These are phyloP conservation scores for Pseudocercospora vitis DNA, from an alignment of 2,329 filamentous ascomycete genomes.

Conservation along the genomic window DNA sequence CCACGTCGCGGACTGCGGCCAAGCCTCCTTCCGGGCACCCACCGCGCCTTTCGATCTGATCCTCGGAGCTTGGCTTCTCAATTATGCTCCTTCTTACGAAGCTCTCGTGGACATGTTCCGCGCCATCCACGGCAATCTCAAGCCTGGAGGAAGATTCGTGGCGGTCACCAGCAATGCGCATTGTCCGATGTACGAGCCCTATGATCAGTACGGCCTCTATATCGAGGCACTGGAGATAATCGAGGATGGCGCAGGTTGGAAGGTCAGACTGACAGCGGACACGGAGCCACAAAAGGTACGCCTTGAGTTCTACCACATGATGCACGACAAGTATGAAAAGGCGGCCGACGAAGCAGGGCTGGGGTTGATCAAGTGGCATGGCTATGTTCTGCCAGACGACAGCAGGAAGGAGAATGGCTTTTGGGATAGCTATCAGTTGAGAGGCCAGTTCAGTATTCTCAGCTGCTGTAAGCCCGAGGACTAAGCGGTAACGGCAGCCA, in stretches of 20 bases:
- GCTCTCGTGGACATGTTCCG: slow-evolving; percentile 16
- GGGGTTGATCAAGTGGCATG: slow-evolving; percentile 14
- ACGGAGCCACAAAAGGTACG: background rate
- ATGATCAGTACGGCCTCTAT: slow-evolving; percentile 1
- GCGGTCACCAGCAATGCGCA: slow-evolving; percentile 6
- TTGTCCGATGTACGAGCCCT: background rate
- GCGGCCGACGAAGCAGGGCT: slow-evolving; percentile 20
- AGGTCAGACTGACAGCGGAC: background rate
- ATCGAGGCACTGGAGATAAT: background rate
- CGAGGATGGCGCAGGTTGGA: background rate
- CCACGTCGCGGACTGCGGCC: background rate
- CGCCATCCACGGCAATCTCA: slow-evolving; percentile 3
- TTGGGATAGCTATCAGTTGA: slow-evolving; percentile 19
- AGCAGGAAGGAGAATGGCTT: slow-evolving; percentile 14
- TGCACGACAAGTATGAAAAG: slow-evolving; percentile 10
- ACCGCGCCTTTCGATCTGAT: slow-evolving; percentile 10
- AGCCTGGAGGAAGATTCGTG: slow-evolving; percentile 13
- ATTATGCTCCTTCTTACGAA: slow-evolving; percentile 3
- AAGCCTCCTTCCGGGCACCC: background rate
- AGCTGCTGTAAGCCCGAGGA: slow-evolving; percentile 9
- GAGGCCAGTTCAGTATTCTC: slow-evolving; percentile 16
- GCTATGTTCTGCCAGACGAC: slow-evolving; percentile 16
- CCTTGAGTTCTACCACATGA: background rate
- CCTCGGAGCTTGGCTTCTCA: slow-evolving; percentile 12
- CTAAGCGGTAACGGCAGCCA: background rate